Evolutionary conservation across 257 asterid genomes (phyloP), one percentile per base, ranked within the genome.

Genomic region (Echium plantagineum): DNA sequence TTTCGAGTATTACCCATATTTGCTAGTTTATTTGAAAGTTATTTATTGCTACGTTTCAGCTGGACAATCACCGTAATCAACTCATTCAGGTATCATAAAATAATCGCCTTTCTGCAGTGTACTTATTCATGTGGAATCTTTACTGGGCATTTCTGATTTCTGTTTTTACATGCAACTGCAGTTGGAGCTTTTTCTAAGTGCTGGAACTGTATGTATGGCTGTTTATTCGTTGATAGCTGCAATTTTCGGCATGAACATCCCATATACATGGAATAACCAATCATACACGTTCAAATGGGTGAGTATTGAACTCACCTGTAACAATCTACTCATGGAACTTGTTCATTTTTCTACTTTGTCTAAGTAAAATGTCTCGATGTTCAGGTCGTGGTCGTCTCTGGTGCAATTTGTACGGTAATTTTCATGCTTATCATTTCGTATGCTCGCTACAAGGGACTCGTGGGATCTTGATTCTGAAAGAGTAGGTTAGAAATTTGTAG

Each of bases 251-350:
- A 77, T 87, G 98, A 90, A 87, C 86, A 83, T 90, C 60, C 95
- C 95, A 8, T 90, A 85, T 58, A 78, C 89, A 52, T 90, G 97
- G 97, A 90, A 78, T 49, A 38, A 35, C 46, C 80, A 90, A 38
- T 86, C 83, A 3, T 85, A 74, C 80, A 73, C 84, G 88, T 90
- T 90, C 64, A 90, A 90, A 85, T 90, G 98, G 98, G 98, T 90
- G 52, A 63, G 80, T 15, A 21, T 49, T 17, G 9, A 22, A 60
- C 30, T 28, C 56, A 57, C 17, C 22, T 51, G 54, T 35, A 6
- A 59, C 6, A 49, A 48, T 12, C 38, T 19, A 21, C 15, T 59
- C 10, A 53, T 62, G 18, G 8, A 5, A 7, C 38, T n/a, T 3
- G 32, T 28, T 57, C 60, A 20, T 21, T 20, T 6, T 0, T 3